Evolutionary conservation across 805 yeast species (phyloP).

Genomic region (Yarrowia sp.): DNA sequence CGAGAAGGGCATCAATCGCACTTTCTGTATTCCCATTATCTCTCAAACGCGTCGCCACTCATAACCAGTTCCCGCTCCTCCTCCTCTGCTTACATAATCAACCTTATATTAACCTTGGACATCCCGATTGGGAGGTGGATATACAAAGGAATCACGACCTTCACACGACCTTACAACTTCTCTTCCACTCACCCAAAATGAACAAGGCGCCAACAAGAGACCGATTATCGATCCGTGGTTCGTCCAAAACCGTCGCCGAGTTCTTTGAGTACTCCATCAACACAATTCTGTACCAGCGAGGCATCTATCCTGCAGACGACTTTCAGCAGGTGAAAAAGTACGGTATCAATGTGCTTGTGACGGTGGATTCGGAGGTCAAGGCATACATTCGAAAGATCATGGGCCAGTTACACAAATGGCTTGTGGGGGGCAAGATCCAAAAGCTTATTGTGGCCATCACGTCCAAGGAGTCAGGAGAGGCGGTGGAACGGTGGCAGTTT

Average conservation of each 20-base stretch:
- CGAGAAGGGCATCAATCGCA: no score
- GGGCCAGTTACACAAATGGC: constrained; percentile 69
- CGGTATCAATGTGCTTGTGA: constrained; percentile 68
- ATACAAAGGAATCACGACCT: constrained; percentile 4
- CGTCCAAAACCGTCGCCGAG: constrained; percentile 74
- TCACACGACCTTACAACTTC: not conserved
- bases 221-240: constrained; percentile 66
- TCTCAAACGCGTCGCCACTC: no score
- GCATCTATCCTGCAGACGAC: constrained; percentile 84
- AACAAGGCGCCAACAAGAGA: constrained; percentile 41
- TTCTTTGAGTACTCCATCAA: constrained; percentile 80
- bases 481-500: constrained; percentile 85
- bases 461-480: constrained; percentile 60
- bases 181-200: not conserved
- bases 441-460: constrained; percentile 71
- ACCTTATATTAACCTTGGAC: not conserved
- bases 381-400: constrained; percentile 64
- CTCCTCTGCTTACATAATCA: not conserved
- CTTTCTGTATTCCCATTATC: no score
- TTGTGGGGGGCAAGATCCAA: constrained; percentile 62
- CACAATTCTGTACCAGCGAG: constrained; percentile 80
- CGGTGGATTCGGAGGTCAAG: constrained; percentile 72
- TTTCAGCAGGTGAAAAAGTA: constrained; percentile 74
- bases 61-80: not conserved
- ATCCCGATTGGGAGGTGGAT: constrained; percentile 9